Base-by-base conservation (phyloP, 257 asterid genomes). In the Solanum clarkiae region DNA sequence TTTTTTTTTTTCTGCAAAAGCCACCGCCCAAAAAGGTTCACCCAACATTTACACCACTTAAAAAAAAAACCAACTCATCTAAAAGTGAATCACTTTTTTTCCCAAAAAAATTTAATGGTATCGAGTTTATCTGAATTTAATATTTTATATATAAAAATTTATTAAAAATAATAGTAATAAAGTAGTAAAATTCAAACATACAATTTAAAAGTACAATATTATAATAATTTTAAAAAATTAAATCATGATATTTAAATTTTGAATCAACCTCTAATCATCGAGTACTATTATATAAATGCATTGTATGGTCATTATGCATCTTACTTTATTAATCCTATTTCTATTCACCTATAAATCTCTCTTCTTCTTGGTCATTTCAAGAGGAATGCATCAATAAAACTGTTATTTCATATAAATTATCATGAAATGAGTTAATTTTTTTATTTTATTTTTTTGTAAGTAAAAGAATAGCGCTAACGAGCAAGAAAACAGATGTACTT, bases 21-120 rank as follows among this genome's bases (percentile, higher is more conserved):
- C 85, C 88, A 85, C 88, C 88, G 80, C 66, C 88, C 86, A 85
- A 85, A 83, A 81, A 51, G 80, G 49, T 16, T 85, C 80, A 85
- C 85, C 88, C 85, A 85, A 79, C 88, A 40, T 84, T 82, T 47
- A 10, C 68, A 49, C 82, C 65, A 79, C 83, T 79, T 24, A 1
- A 3, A 29, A 16, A 51, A 51, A 24, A 77, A 36, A 4, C 42
- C 65, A 29, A 79, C 83, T 53, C 59, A 79, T 79, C 62, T 26
- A 26, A 77, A 77, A 77, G 82, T 51, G 29, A 26, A 79, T 79
- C 17, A 1, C 11, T 26, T 79, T 53, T 26, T 79, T 14, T 1
- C 1, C 1, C 6, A 51, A 51, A 75, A 16, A 4, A 49, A 24
- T 26, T n/a, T n/a, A n/a, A 2, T 3, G 10, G 0, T 42, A 42